A percentile compares a stretch with the other conserved stretches of the same genome.
phyloP scores from a whole-genome alignment of 192 early-diverging fungal species.

The Backusella morwellensis region DNA sequence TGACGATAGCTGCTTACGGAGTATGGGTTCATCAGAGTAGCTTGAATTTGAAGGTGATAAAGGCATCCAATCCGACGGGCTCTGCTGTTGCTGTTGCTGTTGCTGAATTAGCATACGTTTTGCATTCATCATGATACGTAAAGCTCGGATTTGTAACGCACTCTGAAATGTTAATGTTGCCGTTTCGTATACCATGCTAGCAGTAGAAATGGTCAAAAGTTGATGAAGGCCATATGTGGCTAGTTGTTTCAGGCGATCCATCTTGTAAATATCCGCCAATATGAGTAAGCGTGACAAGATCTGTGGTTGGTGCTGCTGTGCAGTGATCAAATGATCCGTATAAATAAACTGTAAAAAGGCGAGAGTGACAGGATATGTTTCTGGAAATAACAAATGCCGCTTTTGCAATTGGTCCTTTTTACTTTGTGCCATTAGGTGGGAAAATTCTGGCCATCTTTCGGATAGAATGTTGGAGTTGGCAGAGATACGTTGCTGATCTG shows the following conservation, averaged over 20 bases:
- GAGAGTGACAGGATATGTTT: constrained; percentile 25
- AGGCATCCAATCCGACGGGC: background rate
- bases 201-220: constrained; percentile 55
- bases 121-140: constrained; percentile 51
- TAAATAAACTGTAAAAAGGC: constrained; percentile 42
- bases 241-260: constrained; percentile 55
- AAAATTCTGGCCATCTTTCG: constrained; percentile 55
- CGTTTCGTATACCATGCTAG: constrained; percentile 64
- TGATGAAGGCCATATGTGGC: constrained; percentile 59
- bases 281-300: constrained; percentile 62
- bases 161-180: constrained; percentile 60
- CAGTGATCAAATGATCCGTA: constrained; percentile 55
- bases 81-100: background rate
- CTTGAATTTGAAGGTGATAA: constrained; percentile 3
- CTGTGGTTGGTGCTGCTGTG: constrained; percentile 61
- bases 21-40: background rate
- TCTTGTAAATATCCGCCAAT: constrained; percentile 56
- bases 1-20: background rate
- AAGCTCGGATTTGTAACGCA: constrained; percentile 58
- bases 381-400: constrained; percentile 21
- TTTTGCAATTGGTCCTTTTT: background rate
- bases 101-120: constrained; percentile 20
- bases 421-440: constrained; percentile 27
- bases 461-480: constrained; percentile 52
- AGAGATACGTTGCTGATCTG: constrained; percentile 46